These are phyloP conservation scores for Apiospora sp. DNA, from an alignment of 2,329 filamentous ascomycete genomes.

Conservation along the genomic window DNA sequence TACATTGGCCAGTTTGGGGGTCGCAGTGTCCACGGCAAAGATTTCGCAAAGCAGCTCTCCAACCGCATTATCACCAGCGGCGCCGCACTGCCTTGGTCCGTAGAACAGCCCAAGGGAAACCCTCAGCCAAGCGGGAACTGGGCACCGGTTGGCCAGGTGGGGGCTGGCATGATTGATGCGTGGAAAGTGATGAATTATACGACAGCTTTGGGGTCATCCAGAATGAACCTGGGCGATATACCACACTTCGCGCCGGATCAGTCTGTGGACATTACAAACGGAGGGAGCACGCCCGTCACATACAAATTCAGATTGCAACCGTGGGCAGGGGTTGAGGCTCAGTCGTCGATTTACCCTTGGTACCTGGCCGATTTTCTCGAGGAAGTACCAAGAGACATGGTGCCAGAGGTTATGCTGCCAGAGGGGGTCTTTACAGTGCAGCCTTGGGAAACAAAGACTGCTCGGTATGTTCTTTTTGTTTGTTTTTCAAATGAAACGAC, in stretches of 20 bases:
- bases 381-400: conserved; percentile 30
- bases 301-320: conserved; percentile 42
- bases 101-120: conserved; percentile 30
- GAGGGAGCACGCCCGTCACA: conserved; percentile 39
- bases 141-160: conserved; percentile 31
- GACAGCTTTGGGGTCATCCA: conserved; percentile 46
- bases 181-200: conserved; percentile 47
- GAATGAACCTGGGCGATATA: conserved; percentile 53
- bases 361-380: conserved; percentile 34
- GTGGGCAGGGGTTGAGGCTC: conserved; percentile 45
- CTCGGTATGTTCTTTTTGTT: conserved; percentile 26
- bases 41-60: conserved; percentile 37
- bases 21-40: conserved; percentile 38
- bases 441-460: conserved; percentile 34
- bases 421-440: conserved; percentile 32
- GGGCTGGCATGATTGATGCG: conserved; percentile 50
- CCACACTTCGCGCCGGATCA: conserved; percentile 41
- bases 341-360: conserved; percentile 9
- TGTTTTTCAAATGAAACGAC: no score
- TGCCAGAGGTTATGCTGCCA: conserved; percentile 31
- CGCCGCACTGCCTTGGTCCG: conserved; percentile 35
- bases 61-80: conserved; percentile 43
- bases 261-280: conserved; percentile 43
- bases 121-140: neutral
- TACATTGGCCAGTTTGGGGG: conserved; percentile 43